Base-by-base conservation (phyloP, 225 moss, liverwort and hornwort genomes). In the Asterella californica region DNA sequence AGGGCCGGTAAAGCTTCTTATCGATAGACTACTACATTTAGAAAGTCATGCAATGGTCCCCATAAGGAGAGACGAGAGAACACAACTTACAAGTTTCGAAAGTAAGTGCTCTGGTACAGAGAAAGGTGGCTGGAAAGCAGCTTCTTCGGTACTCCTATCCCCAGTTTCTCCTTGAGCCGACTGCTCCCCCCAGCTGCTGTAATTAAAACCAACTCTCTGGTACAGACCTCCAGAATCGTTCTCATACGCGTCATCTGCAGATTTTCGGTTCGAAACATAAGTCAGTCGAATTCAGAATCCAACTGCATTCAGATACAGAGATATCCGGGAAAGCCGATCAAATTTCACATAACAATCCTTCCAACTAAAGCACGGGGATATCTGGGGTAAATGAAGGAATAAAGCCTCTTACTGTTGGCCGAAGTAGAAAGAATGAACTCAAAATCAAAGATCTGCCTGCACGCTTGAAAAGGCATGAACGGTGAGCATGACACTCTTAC, bases 381-480 rank as follows among this genome's bases (percentile, higher is more conserved):
- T 59, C 64, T 54, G 57, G 70, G 42, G 81, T 34, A 53, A 82
- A 82, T 80, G 77, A 83, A 77, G 84, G 81, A 83, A 75, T 78
- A 82, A 86, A 86, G 83, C 86, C 86, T 84, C 88, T 88, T 88
- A 88, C 88, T 83, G 83, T 88, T 88, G 88, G 81, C 85, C 85
- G 88, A 55, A 84, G 86, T 76, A 83, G 85, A 76, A 76, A 81
- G 83, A 86, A 88, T 86, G 88, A 84, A 88, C 86, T 83, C 86
- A 88, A 86, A 85, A 78, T 63, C 80, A 88, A 85, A 86, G 68
- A 86, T 85, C 86, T 88, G 86, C 88, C 86, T 86, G 88, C 88
- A 86, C 86, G 86, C 88, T 86, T 84, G 86, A 86, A 88, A 80
- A 82, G 83, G 81, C 80, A 88, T 84, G 83, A 85, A 69, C 81